Percentiles rank a stretch among this genome's conserved stretches.
Evolutionary conservation across 192 early-diverging fungal species (phyloP).

Genomic region (Pilobolus umbonatus): DNA sequence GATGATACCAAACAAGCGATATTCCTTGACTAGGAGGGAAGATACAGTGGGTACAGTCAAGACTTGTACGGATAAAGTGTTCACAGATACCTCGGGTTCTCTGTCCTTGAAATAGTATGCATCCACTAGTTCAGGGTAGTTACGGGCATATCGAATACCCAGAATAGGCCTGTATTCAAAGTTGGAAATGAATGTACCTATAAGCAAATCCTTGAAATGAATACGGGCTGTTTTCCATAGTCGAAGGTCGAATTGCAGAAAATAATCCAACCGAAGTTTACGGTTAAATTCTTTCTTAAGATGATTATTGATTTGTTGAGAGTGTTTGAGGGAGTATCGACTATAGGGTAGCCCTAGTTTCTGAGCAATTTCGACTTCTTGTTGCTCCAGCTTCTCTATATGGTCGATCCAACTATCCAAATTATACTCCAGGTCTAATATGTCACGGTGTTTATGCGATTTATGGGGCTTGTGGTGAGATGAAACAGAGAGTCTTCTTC

Average conservation of each 20-base stretch:
- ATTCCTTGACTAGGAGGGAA: conserved; percentile 68
- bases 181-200: conserved; percentile 77
- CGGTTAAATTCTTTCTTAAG: conserved; percentile 45
- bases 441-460: conserved; percentile 9
- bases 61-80: conserved; percentile 88
- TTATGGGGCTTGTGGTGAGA: not conserved
- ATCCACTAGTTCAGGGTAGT: conserved; percentile 74
- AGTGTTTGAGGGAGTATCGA: not conserved
- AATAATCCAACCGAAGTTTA: conserved; percentile 73
- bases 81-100: conserved; percentile 83
- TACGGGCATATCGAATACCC: conserved; percentile 74
- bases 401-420: conserved; percentile 20
- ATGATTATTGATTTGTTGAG: not conserved
- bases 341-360: conserved; percentile 7
- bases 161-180: conserved; percentile 67
- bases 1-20: conserved; percentile 74
- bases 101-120: conserved; percentile 84
- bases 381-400: conserved; percentile 15
- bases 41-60: conserved; percentile 92
- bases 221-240: conserved; percentile 86
- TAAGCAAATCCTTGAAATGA: conserved; percentile 77
- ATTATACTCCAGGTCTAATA: conserved; percentile 25
- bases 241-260: conserved; percentile 77
- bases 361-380: conserved; percentile 8
- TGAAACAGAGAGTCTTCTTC: conserved; percentile 7